These are phyloP conservation scores for Trichothecium roseum DNA, from an alignment of 2,329 filamentous ascomycete species.

Conservation along the genomic window DNA sequence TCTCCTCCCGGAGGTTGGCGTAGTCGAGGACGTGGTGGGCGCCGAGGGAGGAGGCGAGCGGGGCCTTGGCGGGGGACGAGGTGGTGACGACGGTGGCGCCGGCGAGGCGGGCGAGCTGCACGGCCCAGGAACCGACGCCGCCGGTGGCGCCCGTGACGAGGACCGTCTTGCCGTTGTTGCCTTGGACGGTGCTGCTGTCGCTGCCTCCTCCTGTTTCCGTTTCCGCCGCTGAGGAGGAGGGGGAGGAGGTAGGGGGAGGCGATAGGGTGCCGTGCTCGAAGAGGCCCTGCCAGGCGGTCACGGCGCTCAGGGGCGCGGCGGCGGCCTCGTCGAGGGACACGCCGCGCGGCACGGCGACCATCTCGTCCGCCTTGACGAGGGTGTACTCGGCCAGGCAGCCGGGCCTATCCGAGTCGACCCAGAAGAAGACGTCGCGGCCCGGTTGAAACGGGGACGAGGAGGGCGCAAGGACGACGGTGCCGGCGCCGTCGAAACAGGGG, in stretches of 20 bases:
- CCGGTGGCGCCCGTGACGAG: not conserved
- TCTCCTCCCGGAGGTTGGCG: not conserved
- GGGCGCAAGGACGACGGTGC: not conserved
- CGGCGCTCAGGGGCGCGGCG: slow-evolving; percentile 25
- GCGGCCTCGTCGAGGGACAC: slow-evolving; percentile 24
- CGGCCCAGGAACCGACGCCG: not conserved
- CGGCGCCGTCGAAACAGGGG: not conserved
- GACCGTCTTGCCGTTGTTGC: not conserved
- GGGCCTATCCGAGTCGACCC: not conserved
- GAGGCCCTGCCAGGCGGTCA: slow-evolving; percentile 28
- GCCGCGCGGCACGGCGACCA: slow-evolving; percentile 19
- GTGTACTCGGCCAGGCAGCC: slow-evolving; percentile 17
- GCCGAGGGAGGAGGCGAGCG: not conserved
- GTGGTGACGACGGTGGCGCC: not conserved
- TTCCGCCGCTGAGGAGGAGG: no score
- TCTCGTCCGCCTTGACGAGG: slow-evolving; percentile 17
- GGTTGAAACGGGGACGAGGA: not conserved
- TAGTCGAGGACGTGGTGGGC: not conserved
- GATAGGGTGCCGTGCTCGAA: slow-evolving; percentile 22
- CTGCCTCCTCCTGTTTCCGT: no score
- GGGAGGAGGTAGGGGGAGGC: no score
- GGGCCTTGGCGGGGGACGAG: not conserved
- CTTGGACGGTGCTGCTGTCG: no score
- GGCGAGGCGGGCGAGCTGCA: not conserved
- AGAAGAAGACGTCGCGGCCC: not conserved